A percentile compares a stretch with the other conserved stretches of the same genome.
phyloP scores from a whole-genome alignment of 164 flowering plant genomes.

The Echeveria elegans region DNA sequence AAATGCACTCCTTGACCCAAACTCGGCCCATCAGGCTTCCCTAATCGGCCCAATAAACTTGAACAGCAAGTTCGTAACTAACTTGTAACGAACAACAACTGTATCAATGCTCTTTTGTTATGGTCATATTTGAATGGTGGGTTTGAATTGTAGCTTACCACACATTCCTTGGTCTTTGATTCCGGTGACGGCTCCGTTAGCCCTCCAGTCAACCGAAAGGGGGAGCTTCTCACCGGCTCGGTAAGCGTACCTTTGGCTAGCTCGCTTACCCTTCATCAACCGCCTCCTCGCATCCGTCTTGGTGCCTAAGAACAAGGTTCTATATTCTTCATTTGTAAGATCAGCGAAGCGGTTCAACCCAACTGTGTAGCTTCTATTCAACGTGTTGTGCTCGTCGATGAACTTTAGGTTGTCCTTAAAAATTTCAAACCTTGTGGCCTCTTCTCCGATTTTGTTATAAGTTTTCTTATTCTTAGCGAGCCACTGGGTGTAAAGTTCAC shows the following conservation, averaged over 20 bases:
- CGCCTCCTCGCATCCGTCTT: conserved; percentile 32
- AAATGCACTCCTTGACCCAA: not conserved
- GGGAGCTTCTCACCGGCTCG: conserved; percentile 34
- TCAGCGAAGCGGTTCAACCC: conserved; percentile 78
- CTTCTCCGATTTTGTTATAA: conserved; percentile 38
- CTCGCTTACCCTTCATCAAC: conserved; percentile 22
- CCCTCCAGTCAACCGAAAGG: conserved; percentile 47
- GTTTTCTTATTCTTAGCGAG: conserved; percentile 39
- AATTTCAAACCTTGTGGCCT: conserved; percentile 33
- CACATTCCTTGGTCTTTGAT: conserved; percentile 55
- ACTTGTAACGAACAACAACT: conserved; percentile 3
- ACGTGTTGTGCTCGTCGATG: conserved; percentile 62
- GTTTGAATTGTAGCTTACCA: conserved; percentile 26
- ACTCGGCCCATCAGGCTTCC: not conserved
- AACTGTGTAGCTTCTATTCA: conserved; percentile 35
- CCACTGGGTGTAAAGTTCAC: conserved; percentile 44
- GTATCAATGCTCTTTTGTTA: not conserved
- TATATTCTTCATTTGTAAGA: conserved; percentile 69
- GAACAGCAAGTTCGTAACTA: not conserved
- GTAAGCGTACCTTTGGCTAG: conserved; percentile 27
- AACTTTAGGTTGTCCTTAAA: conserved; percentile 63
- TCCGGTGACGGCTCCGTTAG: conserved; percentile 37
- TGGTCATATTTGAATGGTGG: not conserved
- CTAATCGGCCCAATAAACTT: not conserved
- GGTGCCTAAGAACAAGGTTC: conserved; percentile 45